These are phyloP conservation scores for Wallacemonas rigidus DNA, from an alignment of 208 protist genomes.

Conservation along the genomic window DNA sequence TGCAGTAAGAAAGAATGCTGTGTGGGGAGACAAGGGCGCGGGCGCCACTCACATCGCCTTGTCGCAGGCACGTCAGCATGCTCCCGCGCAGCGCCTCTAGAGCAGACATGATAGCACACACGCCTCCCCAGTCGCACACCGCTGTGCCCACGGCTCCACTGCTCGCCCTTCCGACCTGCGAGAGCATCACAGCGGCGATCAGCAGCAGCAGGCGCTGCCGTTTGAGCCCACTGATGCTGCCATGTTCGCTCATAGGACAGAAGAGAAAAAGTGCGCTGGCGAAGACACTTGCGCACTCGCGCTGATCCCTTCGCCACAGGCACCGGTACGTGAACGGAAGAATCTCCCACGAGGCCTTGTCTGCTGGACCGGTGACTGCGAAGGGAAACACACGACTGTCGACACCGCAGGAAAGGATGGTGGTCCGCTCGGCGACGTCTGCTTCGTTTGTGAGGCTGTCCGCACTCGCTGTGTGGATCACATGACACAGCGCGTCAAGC, in stretches of 20 bases:
- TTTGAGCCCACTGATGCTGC: neutral
- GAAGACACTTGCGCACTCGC: slow-evolving; percentile 8
- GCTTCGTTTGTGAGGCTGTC: too few relatives aligned
- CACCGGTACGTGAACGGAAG: neutral
- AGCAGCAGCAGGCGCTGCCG: neutral
- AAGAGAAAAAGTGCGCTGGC: slow-evolving; percentile 9
- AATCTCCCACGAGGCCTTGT: neutral
- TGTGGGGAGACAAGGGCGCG: neutral
- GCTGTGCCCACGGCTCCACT: neutral
- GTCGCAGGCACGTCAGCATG: neutral
- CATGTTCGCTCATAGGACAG: neutral
- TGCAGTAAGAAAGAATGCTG: neutral
- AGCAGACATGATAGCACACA: neutral
- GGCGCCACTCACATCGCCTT: neutral
- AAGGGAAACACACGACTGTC: neutral
- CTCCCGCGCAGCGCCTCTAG: neutral
- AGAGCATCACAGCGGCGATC: neutral
- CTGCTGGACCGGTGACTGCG: neutral
- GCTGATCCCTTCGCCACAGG: slow-evolving; percentile 11
- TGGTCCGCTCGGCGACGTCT: too few relatives aligned
- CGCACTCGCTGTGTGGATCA: neutral
- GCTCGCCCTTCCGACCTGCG: neutral
- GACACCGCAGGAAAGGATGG: too few relatives aligned
- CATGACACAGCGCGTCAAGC: neutral
- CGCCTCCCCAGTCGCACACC: neutral